Conservation (phyloP, 352 stramenopile species). For the Lagenidium giganteum region DNA sequence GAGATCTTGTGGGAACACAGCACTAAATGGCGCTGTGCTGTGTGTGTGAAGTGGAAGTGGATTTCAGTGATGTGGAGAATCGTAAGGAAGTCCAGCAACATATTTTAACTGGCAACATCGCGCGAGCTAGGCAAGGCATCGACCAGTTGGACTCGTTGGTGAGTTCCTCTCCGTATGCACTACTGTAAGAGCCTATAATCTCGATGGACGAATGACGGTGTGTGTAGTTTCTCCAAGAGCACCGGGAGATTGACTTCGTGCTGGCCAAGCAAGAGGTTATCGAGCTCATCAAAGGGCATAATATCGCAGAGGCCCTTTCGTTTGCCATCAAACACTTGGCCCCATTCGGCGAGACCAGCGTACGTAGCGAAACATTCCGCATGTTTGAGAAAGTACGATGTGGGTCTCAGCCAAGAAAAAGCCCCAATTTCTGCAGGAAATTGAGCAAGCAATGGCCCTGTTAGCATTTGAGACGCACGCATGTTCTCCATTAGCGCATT, state of each 20-base stretch:
- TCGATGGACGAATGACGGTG: too few relatives aligned
- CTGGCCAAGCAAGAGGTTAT: slow-evolving; percentile 78
- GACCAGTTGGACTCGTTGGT: slow-evolving; percentile 43
- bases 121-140: slow-evolving; percentile 52
- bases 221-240: slow-evolving; percentile 52
- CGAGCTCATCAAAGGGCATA: slow-evolving; percentile 65
- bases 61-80: slow-evolving; percentile 69
- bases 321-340: slow-evolving; percentile 74
- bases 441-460: slow-evolving; percentile 73
- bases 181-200: neutral
- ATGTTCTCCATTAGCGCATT: slow-evolving; percentile 43
- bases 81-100: slow-evolving; percentile 70
- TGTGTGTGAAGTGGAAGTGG: slow-evolving; percentile 40
- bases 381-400: too few relatives aligned
- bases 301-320: slow-evolving; percentile 56
- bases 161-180: neutral
- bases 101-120: slow-evolving; percentile 54
- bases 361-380: slow-evolving; percentile 28
- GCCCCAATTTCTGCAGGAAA: slow-evolving; percentile 67
- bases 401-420: too few relatives aligned
- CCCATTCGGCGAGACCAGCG: slow-evolving; percentile 68
- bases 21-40: neutral
- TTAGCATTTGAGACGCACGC: slow-evolving; percentile 70
- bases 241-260: slow-evolving; percentile 64
- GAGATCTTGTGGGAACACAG: too few relatives aligned